Conservation (phyloP, 345 rosid genomes). For the Acer yangbiense region DNA sequence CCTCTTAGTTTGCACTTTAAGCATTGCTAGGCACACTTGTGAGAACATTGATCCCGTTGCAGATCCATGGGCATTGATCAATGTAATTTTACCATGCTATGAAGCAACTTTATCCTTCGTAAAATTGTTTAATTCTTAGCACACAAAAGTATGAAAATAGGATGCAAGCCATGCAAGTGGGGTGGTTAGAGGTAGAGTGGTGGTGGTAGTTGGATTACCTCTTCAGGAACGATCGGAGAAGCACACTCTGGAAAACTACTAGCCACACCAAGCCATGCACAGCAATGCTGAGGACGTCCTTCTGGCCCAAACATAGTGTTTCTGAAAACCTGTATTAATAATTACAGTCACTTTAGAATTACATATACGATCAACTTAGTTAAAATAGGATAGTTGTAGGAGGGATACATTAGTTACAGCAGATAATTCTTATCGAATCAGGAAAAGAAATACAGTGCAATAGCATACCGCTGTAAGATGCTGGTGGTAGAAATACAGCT, state of each 20-base stretch:
- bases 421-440: not conserved
- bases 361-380: slow-evolving; percentile 16
- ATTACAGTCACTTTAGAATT: slow-evolving; percentile 21
- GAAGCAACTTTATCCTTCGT: not conserved
- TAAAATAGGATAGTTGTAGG: not conserved
- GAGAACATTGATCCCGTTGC: not conserved
- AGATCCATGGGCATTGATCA: not conserved
- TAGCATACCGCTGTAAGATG: slow-evolving; percentile 86
- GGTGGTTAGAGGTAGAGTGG: not conserved
- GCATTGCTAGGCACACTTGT: not conserved
- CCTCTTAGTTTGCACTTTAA: not conserved
- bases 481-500: slow-evolving; percentile 90
- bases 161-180: not conserved
- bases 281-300: slow-evolving; percentile 99
- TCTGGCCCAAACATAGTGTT: slow-evolving; percentile 99
- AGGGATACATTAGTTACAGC: not conserved
- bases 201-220: slow-evolving; percentile 50
- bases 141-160: slow-evolving; percentile 15
- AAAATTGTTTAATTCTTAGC: not conserved
- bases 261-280: slow-evolving; percentile 99
- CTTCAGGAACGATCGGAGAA: slow-evolving; percentile 91
- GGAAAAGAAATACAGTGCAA: slow-evolving; percentile 8
- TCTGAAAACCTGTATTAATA: slow-evolving; percentile 74
- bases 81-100: not conserved
- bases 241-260: slow-evolving; percentile 98